phyloP scores from a whole-genome alignment of 257 asterid species.

The Dorcoceras hygrometricum region DNA sequence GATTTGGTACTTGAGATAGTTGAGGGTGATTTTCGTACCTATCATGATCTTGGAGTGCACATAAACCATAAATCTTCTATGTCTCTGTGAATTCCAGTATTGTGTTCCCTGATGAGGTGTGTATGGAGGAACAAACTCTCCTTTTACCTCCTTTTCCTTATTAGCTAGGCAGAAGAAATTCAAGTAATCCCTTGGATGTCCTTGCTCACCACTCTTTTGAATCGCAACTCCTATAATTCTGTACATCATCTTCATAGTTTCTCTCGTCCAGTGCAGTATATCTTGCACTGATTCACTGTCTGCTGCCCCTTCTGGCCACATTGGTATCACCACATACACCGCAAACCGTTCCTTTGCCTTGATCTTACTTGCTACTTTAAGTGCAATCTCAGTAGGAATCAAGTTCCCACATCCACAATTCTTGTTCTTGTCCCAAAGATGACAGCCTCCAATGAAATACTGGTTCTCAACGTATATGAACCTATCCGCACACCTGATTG shows the following conservation, averaged over 20 bases:
- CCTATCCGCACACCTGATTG: constrained; percentile 73
- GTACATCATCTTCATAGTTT: constrained; percentile 89
- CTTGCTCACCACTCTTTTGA: constrained; percentile 45
- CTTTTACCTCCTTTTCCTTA: constrained; percentile 61
- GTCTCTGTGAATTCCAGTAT: constrained; percentile 69
- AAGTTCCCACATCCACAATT: constrained; percentile 76
- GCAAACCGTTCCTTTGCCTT: constrained; percentile 57
- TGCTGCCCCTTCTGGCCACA: constrained; percentile 96
- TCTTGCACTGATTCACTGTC: constrained; percentile 79
- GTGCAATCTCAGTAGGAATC: constrained; percentile 81
- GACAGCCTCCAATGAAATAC: constrained; percentile 86
- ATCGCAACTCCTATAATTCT: constrained; percentile 59
- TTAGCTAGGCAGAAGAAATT: constrained; percentile 89
- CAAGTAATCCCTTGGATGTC: constrained; percentile 73
- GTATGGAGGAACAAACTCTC: constrained; percentile 82
- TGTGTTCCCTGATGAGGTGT: constrained; percentile 67
- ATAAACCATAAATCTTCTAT: constrained; percentile 86
- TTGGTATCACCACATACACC: constrained; percentile 67
- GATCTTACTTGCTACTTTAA: constrained; percentile 60
- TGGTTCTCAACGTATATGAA: constrained; percentile 84
- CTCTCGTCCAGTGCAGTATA: constrained; percentile 74
- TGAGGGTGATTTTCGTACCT: constrained; percentile 41
- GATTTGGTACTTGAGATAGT: background rate
- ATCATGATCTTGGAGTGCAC: constrained; percentile 94
- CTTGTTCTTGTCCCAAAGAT: constrained; percentile 77